Conservation (phyloP, 495 filamentous ascomycete species). For the Xanthoparmelia taractica region DNA sequence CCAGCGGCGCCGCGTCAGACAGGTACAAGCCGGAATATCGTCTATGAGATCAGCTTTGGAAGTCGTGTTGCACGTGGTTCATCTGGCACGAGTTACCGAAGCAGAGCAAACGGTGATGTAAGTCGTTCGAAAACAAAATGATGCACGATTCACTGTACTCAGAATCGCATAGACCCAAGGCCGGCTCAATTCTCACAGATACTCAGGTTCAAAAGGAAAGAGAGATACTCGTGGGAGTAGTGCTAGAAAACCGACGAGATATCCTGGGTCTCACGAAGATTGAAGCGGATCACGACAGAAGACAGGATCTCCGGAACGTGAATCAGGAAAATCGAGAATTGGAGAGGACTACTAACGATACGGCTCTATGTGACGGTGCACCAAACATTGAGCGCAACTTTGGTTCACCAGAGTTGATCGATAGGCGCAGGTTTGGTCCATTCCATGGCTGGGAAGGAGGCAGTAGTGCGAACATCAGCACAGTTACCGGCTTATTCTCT, state of each 20-base stretch:
- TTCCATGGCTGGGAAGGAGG: neutral
- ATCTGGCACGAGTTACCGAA: neutral
- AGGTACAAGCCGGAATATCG: neutral
- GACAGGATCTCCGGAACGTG: neutral
- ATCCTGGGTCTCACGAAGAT: neutral
- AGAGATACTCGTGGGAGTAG: neutral
- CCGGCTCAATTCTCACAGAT: neutral
- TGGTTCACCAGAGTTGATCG: neutral
- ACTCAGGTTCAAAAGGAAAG: neutral
- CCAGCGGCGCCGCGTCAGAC: neutral
- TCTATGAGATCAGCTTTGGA: conserved; percentile 6
- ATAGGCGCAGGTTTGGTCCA: neutral
- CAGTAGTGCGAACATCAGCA: neutral
- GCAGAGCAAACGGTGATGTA: neutral
- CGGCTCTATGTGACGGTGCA: neutral
- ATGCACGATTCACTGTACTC: neutral
- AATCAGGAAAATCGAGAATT: neutral
- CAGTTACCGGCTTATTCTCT: neutral
- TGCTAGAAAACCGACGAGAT: neutral
- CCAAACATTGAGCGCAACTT: neutral
- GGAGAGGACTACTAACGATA: neutral
- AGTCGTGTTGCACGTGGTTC: conserved; percentile 1
- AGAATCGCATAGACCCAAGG: neutral
- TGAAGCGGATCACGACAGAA: neutral
- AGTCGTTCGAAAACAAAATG: neutral